These are phyloP conservation scores for Hyaloperonospora brassicae DNA, from an alignment of 352 stramenopile genomes.

Conservation along the genomic window DNA sequence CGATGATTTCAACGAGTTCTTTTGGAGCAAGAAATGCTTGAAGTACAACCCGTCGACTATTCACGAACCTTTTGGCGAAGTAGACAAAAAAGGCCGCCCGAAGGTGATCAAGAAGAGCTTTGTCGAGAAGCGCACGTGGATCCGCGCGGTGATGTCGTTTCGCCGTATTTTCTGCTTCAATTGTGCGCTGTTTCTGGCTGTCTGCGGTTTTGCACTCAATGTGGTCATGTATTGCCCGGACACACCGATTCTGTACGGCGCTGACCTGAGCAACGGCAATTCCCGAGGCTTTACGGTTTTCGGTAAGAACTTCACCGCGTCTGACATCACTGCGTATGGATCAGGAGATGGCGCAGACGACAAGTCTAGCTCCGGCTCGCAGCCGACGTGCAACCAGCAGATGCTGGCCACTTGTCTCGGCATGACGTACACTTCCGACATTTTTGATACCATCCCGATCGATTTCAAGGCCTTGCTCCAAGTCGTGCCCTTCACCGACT, in stretches of 20 bases:
- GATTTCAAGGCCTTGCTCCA: constrained; percentile 69
- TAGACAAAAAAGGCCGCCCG: constrained; percentile 75
- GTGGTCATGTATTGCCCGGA: constrained; percentile 74
- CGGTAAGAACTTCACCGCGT: constrained; percentile 49
- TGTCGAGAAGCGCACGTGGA: constrained; percentile 69
- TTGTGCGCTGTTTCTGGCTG: constrained; percentile 57
- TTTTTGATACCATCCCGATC: constrained; percentile 44
- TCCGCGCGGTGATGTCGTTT: constrained; percentile 70
- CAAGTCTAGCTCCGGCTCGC: constrained; percentile 22
- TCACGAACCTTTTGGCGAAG: constrained; percentile 53
- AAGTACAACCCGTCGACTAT: constrained; percentile 69
- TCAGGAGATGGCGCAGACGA: constrained; percentile 24
- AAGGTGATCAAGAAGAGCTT: constrained; percentile 85
- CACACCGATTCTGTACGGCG: constrained; percentile 64
- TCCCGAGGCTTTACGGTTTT: constrained; percentile 53
- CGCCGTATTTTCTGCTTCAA: constrained; percentile 82
- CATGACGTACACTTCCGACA: constrained; percentile 32
- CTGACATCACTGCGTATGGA: constrained; percentile 26
- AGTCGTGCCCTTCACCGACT: constrained; percentile 64
- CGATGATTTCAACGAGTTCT: constrained; percentile 87
- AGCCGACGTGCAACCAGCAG: constrained; percentile 42
- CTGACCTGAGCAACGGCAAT: constrained; percentile 36
- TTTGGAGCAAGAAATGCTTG: constrained; percentile 82
- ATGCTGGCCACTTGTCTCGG: constrained; percentile 69
- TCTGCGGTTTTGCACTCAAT: constrained; percentile 62